phyloP scores from a whole-genome alignment of 2,329 filamentous ascomycete species.

The Zelopaecilomyces penicillatus region DNA sequence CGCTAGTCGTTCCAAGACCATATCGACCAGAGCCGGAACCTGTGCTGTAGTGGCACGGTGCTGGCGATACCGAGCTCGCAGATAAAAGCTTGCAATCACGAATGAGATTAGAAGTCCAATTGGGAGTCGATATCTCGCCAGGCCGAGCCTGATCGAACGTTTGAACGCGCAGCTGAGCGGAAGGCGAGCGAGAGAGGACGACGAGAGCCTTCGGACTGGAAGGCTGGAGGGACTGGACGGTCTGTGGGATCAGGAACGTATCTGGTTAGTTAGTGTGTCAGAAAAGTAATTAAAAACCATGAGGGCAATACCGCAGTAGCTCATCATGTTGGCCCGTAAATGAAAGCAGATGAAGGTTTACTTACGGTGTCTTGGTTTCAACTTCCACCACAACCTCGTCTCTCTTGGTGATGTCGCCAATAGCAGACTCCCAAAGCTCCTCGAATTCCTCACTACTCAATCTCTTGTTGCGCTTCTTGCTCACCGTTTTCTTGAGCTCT shows the following conservation, averaged over 20 bases:
- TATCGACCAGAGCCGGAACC: slow-evolving; percentile 74
- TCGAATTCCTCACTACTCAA: slow-evolving; percentile 88
- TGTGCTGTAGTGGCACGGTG: slow-evolving; percentile 58
- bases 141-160: slow-evolving; percentile 66
- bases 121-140: slow-evolving; percentile 82
- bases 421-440: slow-evolving; percentile 69
- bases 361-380: slow-evolving; percentile 39
- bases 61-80: slow-evolving; percentile 53
- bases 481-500: slow-evolving; percentile 69
- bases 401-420: slow-evolving; percentile 59
- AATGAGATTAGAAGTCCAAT: slow-evolving; percentile 58
- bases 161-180: slow-evolving; percentile 74
- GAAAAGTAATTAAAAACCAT: slow-evolving; percentile 22
- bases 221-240: slow-evolving; percentile 53
- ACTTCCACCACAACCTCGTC: slow-evolving; percentile 49
- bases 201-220: slow-evolving; percentile 60
- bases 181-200: slow-evolving; percentile 85
- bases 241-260: slow-evolving; percentile 64
- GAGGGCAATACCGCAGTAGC: background rate
- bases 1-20: slow-evolving; percentile 76
- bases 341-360: slow-evolving; percentile 19
- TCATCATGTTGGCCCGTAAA: background rate
- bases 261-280: slow-evolving; percentile 79
- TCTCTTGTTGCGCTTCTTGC: slow-evolving; percentile 67
- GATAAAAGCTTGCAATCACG: slow-evolving; percentile 49